Base-by-base conservation (phyloP, 495 filamentous ascomycete genomes). In the Podospora fimiseda region DNA sequence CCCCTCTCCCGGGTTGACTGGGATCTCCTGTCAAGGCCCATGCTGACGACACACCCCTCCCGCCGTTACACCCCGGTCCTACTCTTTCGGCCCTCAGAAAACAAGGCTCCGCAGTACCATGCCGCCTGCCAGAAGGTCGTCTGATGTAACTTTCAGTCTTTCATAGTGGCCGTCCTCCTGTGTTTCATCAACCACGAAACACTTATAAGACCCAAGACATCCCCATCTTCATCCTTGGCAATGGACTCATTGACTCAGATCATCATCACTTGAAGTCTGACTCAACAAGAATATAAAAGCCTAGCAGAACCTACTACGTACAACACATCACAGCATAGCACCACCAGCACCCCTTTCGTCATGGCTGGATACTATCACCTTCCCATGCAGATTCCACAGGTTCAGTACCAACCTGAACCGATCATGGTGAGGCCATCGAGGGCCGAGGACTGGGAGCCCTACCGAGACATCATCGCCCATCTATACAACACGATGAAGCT, bases 381-480 rank as follows among this genome's bases (percentile, higher is more conserved):
- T 7, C 52, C 53, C 27, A 6, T 44, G 21, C 22, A 41, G 24
- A 44, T 36, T 22, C 22, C 41, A 41, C 40, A 44, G 6, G n/a
- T 41, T 8, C 56, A 48, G 13, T 51, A 52, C 37, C 43, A 30
- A 21, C 20, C 38, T 33, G 37, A 44, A 38, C 16, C 50, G 9
- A 36, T 52, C 15, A 52, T 60, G 51, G 58, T 69, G 53, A 36
- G 60, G 43, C 58, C 64, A 24, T 53, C 59, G 42, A 68, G 63
- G 50, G 58, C 64, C n/a, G 66, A 67, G 46, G 67, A 70, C 52
- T 68, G 66, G 67, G 65, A 70, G 53, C 61, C 64, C 7, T 64
- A 64, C 43, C 62, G 60, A 36, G 66, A 68, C 8, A 50, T 62
- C 47, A 66, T 72, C 38, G 59, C 53, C 24, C 51, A 67, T 37